These are phyloP conservation scores for Neurospora sp. DNA, from an alignment of 495 filamentous ascomycete species.

Conservation along the genomic window DNA sequence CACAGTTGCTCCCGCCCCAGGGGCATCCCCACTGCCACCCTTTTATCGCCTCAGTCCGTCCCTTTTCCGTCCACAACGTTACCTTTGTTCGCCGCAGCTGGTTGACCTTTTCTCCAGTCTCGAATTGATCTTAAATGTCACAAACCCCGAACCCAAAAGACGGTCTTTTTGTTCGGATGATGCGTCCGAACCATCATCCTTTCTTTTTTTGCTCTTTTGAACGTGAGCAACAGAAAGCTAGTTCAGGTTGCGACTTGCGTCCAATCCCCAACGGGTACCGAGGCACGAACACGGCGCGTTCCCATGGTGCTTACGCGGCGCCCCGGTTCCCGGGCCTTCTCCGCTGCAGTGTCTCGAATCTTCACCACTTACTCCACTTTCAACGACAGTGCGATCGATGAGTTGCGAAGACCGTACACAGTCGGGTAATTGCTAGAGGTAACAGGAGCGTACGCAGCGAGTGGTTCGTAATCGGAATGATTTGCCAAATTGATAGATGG, in stretches of 20 bases:
- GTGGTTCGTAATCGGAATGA: neutral
- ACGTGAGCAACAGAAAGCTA: neutral
- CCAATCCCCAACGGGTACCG: neutral
- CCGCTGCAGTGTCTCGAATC: neutral
- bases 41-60: neutral
- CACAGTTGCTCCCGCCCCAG: neutral
- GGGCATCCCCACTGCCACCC: neutral
- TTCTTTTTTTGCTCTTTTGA: neutral
- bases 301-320: neutral
- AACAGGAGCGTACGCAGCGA: neutral
- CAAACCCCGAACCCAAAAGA: neutral
- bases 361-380: neutral
- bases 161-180: neutral
- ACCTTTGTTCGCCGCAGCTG: neutral
- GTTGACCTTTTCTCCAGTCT: neutral
- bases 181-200: neutral
- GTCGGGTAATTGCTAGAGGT: neutral
- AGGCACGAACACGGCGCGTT: neutral
- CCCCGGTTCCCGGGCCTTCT: neutral
- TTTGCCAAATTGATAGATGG: neutral
- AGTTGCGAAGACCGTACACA: neutral
- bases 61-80: neutral
- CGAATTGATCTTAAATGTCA: neutral
- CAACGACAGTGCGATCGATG: neutral
- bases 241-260: neutral